Base-by-base conservation (phyloP, 73 alveolate species). In the Paramecium caudatum region DNA sequence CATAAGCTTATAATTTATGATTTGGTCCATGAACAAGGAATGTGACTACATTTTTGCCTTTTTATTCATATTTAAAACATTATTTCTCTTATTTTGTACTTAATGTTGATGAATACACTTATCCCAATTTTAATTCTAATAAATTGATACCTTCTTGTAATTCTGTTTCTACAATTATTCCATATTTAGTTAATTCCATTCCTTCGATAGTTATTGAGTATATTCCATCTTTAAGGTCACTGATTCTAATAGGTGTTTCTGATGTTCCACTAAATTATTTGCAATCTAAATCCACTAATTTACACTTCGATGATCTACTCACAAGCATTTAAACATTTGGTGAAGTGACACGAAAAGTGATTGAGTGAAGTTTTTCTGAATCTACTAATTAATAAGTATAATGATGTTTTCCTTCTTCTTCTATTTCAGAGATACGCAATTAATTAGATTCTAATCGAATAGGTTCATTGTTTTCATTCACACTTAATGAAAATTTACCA, bases 341-440 rank as follows among this genome's bases (percentile, higher is more conserved):
- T 1, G 88, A 74, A 16, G 62, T 37, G 19, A 74, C 88, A 41
- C 88, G 36, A 16, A 74, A 41, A 27, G 43, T 16, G 8, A 74
- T n/a, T 10, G 83, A 33, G 8, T 33, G 16, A 33, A 25, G 17
- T 12, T 65, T 65, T 65, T 65, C 9, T 33, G 50, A 33, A 65
- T 65, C 34, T 8, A 15, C 83, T 65, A 65, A 65, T 12, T 65
- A 25, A 16, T 32, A 65, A 32, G 7, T 36, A 16, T 8, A 65
- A 65, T 65, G 49, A 65, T 33, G 83, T 30, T 65, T 65, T 21
- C 34, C 55, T n/a, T 65, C 83, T 65, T 65, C 83, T 10, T 65
- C 47, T 9, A 65, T 30, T 34, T 65, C 50, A 1, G 83, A 33
- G 17, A 32, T 33, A 32, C 16, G 15, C 32, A 34, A 1, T 65